Percentiles rank a stretch among this genome's conserved stretches.
Conservation (phyloP, 805 yeast genomes). For the Jamesozyma jinghongensis region DNA sequence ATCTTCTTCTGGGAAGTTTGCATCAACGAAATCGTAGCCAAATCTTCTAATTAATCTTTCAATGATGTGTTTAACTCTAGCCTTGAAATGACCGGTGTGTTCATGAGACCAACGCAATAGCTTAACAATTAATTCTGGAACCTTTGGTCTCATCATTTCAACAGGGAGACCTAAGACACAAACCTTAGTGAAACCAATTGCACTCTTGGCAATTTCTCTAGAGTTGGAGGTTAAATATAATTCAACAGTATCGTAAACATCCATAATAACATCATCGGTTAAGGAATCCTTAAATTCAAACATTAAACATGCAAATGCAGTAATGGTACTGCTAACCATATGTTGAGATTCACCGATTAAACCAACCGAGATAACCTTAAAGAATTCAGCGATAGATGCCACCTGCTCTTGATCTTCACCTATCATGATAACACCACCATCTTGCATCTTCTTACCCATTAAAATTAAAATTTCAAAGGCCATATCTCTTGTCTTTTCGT, state of each 20-base stretch:
- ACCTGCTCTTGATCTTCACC: constrained; percentile 22
- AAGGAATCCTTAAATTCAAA: constrained; percentile 74
- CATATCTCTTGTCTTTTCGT: constrained; percentile 80
- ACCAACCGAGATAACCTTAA: constrained; percentile 94
- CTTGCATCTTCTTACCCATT: constrained; percentile 69
- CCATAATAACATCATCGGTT: constrained; percentile 51
- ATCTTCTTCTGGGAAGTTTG: constrained; percentile 84
- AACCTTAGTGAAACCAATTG: constrained; percentile 90
- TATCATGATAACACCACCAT: constrained; percentile 57
- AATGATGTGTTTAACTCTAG: constrained; percentile 84
- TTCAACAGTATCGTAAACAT: constrained; percentile 78
- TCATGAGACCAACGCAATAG: constrained; percentile 91
- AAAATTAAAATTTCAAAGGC: constrained; percentile 67
- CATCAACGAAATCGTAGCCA: constrained; percentile 79
- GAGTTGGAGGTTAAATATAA: constrained; percentile 83
- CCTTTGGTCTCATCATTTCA: constrained; percentile 58
- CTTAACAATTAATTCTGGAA: constrained; percentile 57
- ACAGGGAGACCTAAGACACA: constrained; percentile 76
- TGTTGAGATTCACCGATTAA: constrained; percentile 88
- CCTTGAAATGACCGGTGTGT: constrained; percentile 89
- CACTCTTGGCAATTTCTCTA: constrained; percentile 87
- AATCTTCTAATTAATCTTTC: constrained; percentile 86
- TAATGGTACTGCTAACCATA: constrained; percentile 94
- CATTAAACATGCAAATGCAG: constrained; percentile 77
- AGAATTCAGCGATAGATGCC: constrained; percentile 71